phyloP scores from a whole-genome alignment of 179 eudicot species.

The Vitellaria paradoxa region DNA sequence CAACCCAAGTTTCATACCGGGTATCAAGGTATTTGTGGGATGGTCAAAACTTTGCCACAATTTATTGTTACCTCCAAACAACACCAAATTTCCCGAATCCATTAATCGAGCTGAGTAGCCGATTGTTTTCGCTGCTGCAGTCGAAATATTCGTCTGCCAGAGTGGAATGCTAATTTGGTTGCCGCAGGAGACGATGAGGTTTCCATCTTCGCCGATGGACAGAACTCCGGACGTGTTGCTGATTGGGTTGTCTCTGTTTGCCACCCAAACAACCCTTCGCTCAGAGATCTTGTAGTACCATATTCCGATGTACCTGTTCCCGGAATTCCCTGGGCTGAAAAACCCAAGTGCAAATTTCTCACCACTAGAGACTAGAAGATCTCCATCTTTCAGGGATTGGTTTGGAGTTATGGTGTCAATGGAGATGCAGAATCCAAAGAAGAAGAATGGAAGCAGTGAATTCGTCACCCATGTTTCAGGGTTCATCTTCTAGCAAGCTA shows the following conservation, averaged over 20 bases:
- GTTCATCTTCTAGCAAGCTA: conserved; percentile 9
- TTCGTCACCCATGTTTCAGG: background rate
- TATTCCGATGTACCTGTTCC: background rate
- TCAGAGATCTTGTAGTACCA: background rate
- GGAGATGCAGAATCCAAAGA: conserved; percentile 7
- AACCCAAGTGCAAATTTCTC: no score
- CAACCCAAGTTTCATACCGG: conserved; percentile 12
- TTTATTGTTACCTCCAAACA: conserved; percentile 9
- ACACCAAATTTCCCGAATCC: conserved; percentile 34
- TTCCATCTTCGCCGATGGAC: conserved; percentile 8
- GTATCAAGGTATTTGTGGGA: no score
- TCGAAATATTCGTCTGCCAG: conserved; percentile 8
- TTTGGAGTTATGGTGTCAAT: background rate
- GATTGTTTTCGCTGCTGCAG: background rate
- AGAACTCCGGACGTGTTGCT: conserved; percentile 9
- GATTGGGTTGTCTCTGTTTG: no score
- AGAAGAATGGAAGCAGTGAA: background rate
- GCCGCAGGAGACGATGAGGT: conserved; percentile 4
- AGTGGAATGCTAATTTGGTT: background rate
- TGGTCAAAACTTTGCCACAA: no score
- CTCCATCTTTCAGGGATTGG: conserved; percentile 16
- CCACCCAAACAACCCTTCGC: conserved; percentile 11
- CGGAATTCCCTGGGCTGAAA: background rate
- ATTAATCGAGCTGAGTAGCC: conserved; percentile 15
- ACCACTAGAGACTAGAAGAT: conserved; percentile 12